Base-by-base conservation (phyloP, 1,284 basidiomycete genomes). In the Pseudozyma tsukubaensis region DNA sequence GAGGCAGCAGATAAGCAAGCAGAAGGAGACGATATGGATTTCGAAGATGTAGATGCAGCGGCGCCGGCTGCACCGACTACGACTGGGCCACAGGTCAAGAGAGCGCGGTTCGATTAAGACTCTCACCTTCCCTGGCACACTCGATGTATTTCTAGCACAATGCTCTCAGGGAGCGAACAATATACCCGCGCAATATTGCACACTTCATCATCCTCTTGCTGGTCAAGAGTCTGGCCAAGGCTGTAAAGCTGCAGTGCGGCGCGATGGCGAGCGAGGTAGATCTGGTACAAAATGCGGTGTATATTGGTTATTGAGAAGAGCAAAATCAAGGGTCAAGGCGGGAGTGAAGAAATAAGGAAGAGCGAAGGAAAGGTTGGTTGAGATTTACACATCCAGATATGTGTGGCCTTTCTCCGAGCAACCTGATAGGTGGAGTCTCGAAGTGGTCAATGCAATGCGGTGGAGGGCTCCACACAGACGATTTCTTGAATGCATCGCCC, bases 231-330 rank as follows among this genome's bases (percentile, higher is more conserved):
- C 24, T 29, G 24, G 24, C 24, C 24, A 29, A 4, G 24, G 9
- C n/a, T 9, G 44, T 21, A 14, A 13, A 19, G 29, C n/a, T 42
- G 32, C 6, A 29, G 24, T 29, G 24, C 24, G 24, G 24, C 24
- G 24, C 24, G 24, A 29, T 29, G 24, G 18, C 8, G 43, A 21
- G 18, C 43, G 45, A 21, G 16, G 24, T 32, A 32, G 34, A 13
- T 9, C 13, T 36, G 45, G 11, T 48, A 37, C 56, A 56, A 9
- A 57, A 70, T 70, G 67, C 61, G 57, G 54, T 70, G 67, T 70
- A 64, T 70, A 70, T 70, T 67, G 40, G 50, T 64, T 49, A 57
- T 52, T 39, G 67, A 59, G 51, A 52, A 53, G 57, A 43, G 19
- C 48, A 40, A 37, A 43, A 43, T 36, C 21, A 44, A 50, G 24